Evolutionary conservation across 2,329 filamentous ascomycete species (phyloP), one percentile per base, ranked within the genome.

Genomic region (Sphaerulina populicola): DNA sequence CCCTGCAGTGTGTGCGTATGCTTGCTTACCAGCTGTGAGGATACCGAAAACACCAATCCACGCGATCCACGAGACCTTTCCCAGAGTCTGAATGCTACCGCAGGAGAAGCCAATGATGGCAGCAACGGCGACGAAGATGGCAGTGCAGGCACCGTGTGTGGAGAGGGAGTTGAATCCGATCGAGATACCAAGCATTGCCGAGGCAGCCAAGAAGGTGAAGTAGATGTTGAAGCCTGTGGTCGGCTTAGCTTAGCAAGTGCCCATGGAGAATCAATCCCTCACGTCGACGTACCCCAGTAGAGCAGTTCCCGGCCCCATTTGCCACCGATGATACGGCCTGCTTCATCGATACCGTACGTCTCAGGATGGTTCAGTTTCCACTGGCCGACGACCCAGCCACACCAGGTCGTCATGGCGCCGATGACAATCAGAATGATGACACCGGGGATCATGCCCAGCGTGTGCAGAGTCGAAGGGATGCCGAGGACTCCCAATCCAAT

Each of bases 311-410:
- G 70, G 0, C 77, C 77, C 4, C 74, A 52, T 1, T 70, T 72
- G 2, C 78, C 78, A 49, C 79, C 77, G 15, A 81, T 68, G 47
- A 79, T 72, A 38, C 65, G 65, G 12, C 77, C 77, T 0, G 76
- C 77, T 55, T 80, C 77, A 38, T 77, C 77, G 66, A 80, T 79
- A 46, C 74, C 74, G 58, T 80, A 78, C 2, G 80, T 76, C 53
- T 78, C 70, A 1, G 74, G 73, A 58, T 79, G 77, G 11, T 69
- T 66, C 30, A 77, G 57, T 59, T 80, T 80, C 66, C 80, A 80
- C n/a, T 66, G 59, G 7, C 73, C 74, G 9, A 77, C 66, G 21
- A 75, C 72, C 54, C 73, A 75, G 47, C 69, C 66, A 2, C 72
- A 74, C 74, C 74, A 77, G 2, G 71, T 72, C 0, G 74, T 75